A percentile compares a stretch with the other conserved stretches of the same genome.
These are phyloP conservation scores for Phytophthora crassamura DNA, from an alignment of 352 stramenopile genomes.

Conservation along the genomic window DNA sequence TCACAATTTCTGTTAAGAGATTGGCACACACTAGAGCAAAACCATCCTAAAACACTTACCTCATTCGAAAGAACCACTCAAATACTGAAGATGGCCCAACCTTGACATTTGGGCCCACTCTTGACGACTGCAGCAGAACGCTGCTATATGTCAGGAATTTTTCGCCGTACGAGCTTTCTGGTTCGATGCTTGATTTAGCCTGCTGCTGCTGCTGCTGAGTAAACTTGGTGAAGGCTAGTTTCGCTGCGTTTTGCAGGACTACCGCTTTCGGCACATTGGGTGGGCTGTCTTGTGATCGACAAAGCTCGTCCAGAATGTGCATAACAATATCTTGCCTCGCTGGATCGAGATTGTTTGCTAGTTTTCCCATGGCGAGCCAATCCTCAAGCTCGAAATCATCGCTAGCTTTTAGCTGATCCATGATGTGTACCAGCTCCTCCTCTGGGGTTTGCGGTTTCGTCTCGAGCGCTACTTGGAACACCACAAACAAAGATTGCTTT, in stretches of 20 bases:
- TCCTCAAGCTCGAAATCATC: slow-evolving; percentile 77
- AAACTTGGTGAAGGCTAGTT: slow-evolving; percentile 55
- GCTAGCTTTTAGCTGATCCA: slow-evolving; percentile 47
- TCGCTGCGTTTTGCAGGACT: slow-evolving; percentile 74
- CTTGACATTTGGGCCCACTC: neutral
- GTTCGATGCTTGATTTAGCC: slow-evolving; percentile 1
- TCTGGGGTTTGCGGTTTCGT: slow-evolving; percentile 16
- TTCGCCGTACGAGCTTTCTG: slow-evolving; percentile 29
- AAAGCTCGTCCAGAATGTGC: slow-evolving; percentile 68
- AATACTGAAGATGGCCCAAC: slow-evolving; percentile 58
- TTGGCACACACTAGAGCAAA: no score
- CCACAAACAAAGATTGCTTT: slow-evolving; percentile 66
- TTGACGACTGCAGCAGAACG: slow-evolving; percentile 45
- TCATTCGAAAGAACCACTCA: slow-evolving; percentile 83
- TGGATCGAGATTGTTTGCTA: slow-evolving; percentile 34
- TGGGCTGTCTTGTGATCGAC: slow-evolving; percentile 14
- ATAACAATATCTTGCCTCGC: slow-evolving; percentile 47
- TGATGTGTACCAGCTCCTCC: slow-evolving; percentile 24
- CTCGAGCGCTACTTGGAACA: slow-evolving; percentile 56
- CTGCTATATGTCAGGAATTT: slow-evolving; percentile 55
- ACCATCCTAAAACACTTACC: slow-evolving; percentile 36
- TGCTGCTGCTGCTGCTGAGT: slow-evolving; percentile 17
- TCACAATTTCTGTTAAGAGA: neutral
- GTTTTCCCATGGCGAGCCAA: slow-evolving; percentile 61
- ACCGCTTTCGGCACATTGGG: slow-evolving; percentile 41